A percentile compares a stretch with the other conserved stretches of the same genome.
Evolutionary conservation across 208 protist genomes (phyloP).

Genomic region (Borovskyia barvae): DNA sequence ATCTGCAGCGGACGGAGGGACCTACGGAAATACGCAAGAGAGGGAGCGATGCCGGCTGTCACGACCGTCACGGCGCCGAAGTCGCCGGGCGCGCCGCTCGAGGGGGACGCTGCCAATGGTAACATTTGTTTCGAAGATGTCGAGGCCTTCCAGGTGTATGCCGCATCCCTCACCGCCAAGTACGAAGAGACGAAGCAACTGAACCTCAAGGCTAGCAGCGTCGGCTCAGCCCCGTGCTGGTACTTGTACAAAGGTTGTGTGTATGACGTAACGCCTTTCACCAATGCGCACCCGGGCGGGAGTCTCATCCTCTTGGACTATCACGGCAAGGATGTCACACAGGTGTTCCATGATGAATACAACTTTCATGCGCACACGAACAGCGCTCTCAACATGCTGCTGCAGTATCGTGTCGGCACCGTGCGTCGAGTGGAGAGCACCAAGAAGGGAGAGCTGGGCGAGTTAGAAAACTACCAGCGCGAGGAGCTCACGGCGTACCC

Average conservation of each 20-base stretch:
- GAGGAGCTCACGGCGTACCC: slow-evolving; percentile 53
- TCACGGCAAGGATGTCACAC: slow-evolving; percentile 41
- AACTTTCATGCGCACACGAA: slow-evolving; percentile 43
- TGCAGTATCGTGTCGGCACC: slow-evolving; percentile 40
- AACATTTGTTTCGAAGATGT: slow-evolving; percentile 27
- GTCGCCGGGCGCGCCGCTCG: slow-evolving; percentile 9
- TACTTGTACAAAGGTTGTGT: slow-evolving; percentile 58
- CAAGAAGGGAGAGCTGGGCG: slow-evolving; percentile 7
- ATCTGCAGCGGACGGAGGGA: too few relatives aligned
- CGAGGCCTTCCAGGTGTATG: slow-evolving; percentile 35
- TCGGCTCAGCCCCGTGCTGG: slow-evolving; percentile 18
- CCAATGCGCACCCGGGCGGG: slow-evolving; percentile 74
- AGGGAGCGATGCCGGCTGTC: background rate
- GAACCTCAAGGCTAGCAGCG: background rate
- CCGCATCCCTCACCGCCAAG: background rate
- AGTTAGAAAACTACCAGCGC: slow-evolving; percentile 26
- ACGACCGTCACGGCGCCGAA: background rate
- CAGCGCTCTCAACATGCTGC: slow-evolving; percentile 48
- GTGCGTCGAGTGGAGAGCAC: slow-evolving; percentile 13
- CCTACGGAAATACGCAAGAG: background rate
- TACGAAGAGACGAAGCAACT: slow-evolving; percentile 11
- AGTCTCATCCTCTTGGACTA: slow-evolving; percentile 41
- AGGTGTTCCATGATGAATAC: slow-evolving; percentile 51
- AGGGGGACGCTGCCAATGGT: slow-evolving; percentile 18
- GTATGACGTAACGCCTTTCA: slow-evolving; percentile 83